Conservation (phyloP, 2,329 filamentous ascomycete genomes). For the Xylariaceae sp. region DNA sequence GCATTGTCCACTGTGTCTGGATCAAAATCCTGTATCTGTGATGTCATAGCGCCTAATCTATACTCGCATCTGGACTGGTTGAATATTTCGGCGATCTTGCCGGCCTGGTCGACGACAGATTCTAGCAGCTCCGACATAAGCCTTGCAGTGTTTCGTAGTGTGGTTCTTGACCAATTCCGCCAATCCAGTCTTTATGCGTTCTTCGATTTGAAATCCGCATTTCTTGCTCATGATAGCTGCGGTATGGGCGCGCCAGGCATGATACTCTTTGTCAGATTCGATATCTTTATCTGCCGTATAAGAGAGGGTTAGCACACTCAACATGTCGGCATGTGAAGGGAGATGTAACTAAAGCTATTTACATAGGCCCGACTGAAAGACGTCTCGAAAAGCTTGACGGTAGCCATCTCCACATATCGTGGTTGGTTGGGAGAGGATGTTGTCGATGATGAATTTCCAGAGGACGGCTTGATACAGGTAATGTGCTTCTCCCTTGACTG, state of each 20-base stretch:
- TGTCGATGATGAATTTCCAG: background rate
- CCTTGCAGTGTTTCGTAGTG: background rate
- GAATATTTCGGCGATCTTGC: constrained; percentile 8
- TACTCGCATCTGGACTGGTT: constrained; percentile 7
- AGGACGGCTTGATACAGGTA: constrained; percentile 3
- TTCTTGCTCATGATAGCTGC: background rate
- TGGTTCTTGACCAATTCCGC: background rate
- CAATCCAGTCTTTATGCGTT: background rate
- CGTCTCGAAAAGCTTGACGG: background rate
- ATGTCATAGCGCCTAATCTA: background rate
- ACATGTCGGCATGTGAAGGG: background rate
- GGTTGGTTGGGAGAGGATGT: background rate
- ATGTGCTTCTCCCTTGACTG: background rate
- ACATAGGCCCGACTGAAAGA: background rate
- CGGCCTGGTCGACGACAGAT: constrained; percentile 5
- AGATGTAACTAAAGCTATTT: background rate
- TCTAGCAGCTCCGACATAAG: background rate
- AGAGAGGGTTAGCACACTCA: background rate
- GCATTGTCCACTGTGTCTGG: background rate
- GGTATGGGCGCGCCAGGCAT: constrained; percentile 6
- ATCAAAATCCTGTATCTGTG: background rate
- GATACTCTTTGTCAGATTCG: background rate
- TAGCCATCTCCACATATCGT: background rate
- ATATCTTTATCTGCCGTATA: background rate
- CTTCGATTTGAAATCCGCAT: background rate